Conservation (phyloP, 1,139 yeast species). For the Geotrichum candidum region DNA sequence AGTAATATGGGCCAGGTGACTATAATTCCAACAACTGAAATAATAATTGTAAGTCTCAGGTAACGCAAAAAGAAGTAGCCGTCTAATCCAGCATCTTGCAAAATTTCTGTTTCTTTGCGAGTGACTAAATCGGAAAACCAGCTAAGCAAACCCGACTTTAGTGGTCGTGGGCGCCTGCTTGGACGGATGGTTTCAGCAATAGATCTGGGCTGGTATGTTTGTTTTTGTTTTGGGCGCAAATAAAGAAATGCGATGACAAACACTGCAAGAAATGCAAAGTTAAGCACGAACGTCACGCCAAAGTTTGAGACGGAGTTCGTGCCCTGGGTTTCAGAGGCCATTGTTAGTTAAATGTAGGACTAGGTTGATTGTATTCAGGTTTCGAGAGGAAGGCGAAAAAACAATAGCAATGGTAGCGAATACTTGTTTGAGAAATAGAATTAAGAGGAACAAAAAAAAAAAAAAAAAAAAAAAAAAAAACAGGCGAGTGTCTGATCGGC, state of each 20-base stretch:
- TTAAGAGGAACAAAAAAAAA: neutral
- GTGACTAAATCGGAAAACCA: constrained; percentile 36
- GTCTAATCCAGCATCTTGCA: constrained; percentile 79
- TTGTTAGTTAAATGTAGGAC: neutral
- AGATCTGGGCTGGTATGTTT: constrained; percentile 83
- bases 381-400: neutral
- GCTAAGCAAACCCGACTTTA: constrained; percentile 29
- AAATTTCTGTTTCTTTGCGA: constrained; percentile 60
- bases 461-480: neutral
- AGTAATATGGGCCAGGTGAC: constrained; percentile 70
- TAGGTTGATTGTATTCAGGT: neutral
- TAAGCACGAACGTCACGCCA: constrained; percentile 48
- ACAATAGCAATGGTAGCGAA: neutral
- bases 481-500: too few species aligned
- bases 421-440: neutral
- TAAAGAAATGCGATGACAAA: constrained; percentile 55
- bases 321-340: constrained; percentile 1
- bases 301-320: constrained; percentile 37
- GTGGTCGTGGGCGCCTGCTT: constrained; percentile 36
- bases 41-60: constrained; percentile 53
- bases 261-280: constrained; percentile 51
- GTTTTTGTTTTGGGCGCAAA: constrained; percentile 56
- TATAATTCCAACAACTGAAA: constrained; percentile 59
- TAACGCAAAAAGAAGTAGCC: constrained; percentile 84
- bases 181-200: constrained; percentile 44